Base-by-base conservation (phyloP, 306 rosid genomes). In the Prunus mume region DNA sequence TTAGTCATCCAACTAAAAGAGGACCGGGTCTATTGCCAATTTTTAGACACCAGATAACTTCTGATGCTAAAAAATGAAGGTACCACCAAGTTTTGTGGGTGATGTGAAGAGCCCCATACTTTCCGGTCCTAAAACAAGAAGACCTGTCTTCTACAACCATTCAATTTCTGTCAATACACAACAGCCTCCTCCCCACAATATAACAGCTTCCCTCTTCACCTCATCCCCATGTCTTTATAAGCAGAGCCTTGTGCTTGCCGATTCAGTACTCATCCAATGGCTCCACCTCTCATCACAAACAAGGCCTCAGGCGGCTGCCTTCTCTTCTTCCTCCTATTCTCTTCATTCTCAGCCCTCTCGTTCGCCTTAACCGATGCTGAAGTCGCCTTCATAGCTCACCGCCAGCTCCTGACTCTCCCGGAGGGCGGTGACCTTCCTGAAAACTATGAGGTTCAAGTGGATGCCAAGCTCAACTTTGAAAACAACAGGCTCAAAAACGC, bases 291-390 rank as follows among this genome's bases (percentile, higher is more conserved):
- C 12, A 41, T 28, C 68, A 13, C 84, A 83, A 79, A 72, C 12
- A 30, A 3, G 64, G 83, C 80, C 83, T 68, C 32, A 0, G 65
- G 83, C 54, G 85, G 71, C 80, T 65, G 65, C 50, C 17, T 83
- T n/a, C 9, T 85, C 3, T 52, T 68, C 18, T 18, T 85, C 8
- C 27, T 77, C 25, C 47, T 80, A 34, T n/a, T 76, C 6, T 78
- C 78, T 14, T 47, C 58, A 2, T 20, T 76, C 56, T 27, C 76
- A 1, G 25, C 79, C 2, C 46, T 71, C 20, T 27, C 89, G 3
- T 24, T 19, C 17, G 89, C 96, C 17, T 76, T 91, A 32, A 85
- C 97, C 5, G 66, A 78, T 43, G 78, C 22, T 11, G 87, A 93
- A 76, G 90, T 65, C 20, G 72, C 87, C 11, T 49, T 11, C 74